A percentile compares a stretch with the other conserved stretches of the same genome.
Evolutionary conservation across 1,284 basidiomycete genomes (phyloP).

Genomic region (Fomitopsis betulina): DNA sequence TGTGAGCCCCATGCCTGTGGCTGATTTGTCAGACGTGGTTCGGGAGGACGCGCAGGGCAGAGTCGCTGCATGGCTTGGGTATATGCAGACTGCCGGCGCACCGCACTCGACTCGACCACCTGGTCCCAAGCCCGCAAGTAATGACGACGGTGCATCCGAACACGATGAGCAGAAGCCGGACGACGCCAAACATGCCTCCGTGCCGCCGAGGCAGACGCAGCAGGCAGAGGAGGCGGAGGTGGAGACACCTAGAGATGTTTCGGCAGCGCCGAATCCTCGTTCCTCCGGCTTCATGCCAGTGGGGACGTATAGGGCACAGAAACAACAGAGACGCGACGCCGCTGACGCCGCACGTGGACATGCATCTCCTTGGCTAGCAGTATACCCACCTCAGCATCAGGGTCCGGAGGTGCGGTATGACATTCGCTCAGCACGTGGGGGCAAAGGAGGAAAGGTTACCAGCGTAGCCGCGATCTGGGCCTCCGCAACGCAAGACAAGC

Average conservation of each 20-base stretch:
- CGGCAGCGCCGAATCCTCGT: constrained; percentile 54
- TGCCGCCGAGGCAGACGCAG: not conserved
- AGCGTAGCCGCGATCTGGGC: constrained; percentile 74
- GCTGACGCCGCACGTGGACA: not conserved
- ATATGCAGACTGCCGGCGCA: constrained; percentile 34
- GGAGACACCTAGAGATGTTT: constrained; percentile 11
- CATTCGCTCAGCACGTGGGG: constrained; percentile 72
- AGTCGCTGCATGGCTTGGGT: constrained; percentile 66
- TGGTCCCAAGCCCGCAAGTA: not conserved
- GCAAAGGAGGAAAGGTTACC: constrained; percentile 70
- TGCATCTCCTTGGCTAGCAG: constrained; percentile 16
- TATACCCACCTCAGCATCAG: constrained; percentile 30
- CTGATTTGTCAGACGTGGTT: not conserved
- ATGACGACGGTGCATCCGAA: not conserved
- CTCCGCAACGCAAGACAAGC: constrained; percentile 24
- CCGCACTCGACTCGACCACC: not conserved
- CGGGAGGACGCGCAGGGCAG: constrained; percentile 50
- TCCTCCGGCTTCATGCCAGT: constrained; percentile 73
- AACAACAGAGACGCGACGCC: not conserved
- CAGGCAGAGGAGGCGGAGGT: not conserved
- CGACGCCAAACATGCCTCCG: not conserved
- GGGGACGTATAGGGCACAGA: constrained; percentile 34
- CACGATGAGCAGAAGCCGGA: not conserved
- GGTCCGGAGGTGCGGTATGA: constrained; percentile 64
- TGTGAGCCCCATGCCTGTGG: constrained; percentile 6